Base-by-base conservation (phyloP, 106 monocot genomes). In the Iris macrosiphon region DNA sequence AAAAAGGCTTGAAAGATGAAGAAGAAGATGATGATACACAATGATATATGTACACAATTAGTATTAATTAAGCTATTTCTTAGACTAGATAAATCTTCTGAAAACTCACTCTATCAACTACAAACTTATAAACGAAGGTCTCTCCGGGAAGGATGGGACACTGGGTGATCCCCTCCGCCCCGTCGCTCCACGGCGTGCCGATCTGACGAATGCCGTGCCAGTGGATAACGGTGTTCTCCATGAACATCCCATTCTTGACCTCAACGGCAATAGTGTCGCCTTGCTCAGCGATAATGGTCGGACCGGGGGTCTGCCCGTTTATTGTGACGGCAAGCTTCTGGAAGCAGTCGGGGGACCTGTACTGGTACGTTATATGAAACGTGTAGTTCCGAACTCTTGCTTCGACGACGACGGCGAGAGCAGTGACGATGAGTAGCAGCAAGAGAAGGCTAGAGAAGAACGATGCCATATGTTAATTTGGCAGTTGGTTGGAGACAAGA, bases 141-240 rank as follows among this genome's bases (percentile, higher is more conserved):
- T 95, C 89, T 7, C 85, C 89, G 0, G 95, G 85, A 0, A 61
- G 41, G 58, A 82, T 79, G 0, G 95, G 95, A 37, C 95, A 95
- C 35, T 95, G 95, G 4, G 95, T 82, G 15, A 95, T 82, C 0
- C 82, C 95, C 30, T 76, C 89, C 0, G 76, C 64, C 11, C 95
- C 95, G 29, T 95, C 95, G 29, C 65, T 74, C 95, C 85, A 89
- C 1, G 95, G 95, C 0, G 89, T 89, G 13, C 85, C 89, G 18
- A 76, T 62, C 79, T 95, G 85, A 0, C 89, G 63, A 42, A 95
- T 89, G 8, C 89, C 85, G 9, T 89, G 95, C 89, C 81, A 89
- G 67, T 95, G 89, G 23, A 95, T 71, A 26, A 77, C 89, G 6
- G 55, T 18, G 69, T 86, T 95, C 67, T 89, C 95, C 0, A 82